Percentiles rank a stretch among this genome's conserved stretches.
Conservation (phyloP, 108 stramenopile genomes). For the Nannochloropsis salina region DNA sequence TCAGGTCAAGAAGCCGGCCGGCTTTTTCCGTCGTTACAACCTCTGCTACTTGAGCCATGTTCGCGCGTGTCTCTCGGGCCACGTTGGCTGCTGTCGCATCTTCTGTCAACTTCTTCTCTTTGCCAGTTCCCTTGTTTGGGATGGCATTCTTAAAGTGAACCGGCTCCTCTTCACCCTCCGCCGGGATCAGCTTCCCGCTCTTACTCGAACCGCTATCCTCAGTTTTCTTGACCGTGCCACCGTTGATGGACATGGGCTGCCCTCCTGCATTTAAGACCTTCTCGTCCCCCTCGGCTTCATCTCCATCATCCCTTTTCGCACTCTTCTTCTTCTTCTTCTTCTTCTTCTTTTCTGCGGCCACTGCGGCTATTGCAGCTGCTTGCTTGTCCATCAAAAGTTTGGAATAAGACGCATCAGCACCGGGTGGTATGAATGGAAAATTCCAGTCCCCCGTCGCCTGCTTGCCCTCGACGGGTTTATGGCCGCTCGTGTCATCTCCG, state of each 20-base stretch:
- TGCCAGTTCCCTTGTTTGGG: background rate
- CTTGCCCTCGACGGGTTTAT: background rate
- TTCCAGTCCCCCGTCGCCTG: background rate
- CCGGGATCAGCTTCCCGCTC: background rate
- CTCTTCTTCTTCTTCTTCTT: background rate
- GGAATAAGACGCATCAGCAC: slow-evolving; percentile 11
- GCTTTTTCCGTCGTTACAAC: background rate
- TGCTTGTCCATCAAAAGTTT: background rate
- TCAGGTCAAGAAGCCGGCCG: background rate
- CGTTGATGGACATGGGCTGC: background rate
- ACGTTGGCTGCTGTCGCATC: background rate
- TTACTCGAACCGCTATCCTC: background rate
- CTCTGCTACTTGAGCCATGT: background rate
- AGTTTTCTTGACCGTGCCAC: background rate
- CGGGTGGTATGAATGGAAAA: background rate
- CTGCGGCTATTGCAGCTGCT: background rate
- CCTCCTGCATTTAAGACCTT: background rate
- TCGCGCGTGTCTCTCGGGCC: background rate
- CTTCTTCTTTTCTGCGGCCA: background rate
- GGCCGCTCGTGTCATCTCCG: background rate
- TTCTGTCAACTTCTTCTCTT: background rate
- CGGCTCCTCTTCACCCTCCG: background rate
- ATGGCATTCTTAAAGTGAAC: background rate
- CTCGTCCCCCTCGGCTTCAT: background rate
- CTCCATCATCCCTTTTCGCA: background rate